Percentiles rank a stretch among this genome's conserved stretches.
Conservation (phyloP, 106 monocot genomes). For the Dioscorea dumetorum region DNA sequence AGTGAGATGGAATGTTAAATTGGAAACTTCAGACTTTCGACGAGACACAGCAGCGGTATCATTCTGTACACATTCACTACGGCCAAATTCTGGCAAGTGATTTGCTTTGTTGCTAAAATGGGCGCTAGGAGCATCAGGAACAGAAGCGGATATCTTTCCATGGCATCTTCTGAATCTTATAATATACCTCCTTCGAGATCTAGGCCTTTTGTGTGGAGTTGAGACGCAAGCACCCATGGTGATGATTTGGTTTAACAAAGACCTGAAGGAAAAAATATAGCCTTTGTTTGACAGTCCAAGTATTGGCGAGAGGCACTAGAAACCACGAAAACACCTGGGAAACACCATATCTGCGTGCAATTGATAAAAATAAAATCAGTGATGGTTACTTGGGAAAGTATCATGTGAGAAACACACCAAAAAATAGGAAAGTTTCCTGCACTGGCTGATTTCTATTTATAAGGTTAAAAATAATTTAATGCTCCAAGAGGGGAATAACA, state of each 20-base stretch:
- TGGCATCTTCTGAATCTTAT: constrained; percentile 27
- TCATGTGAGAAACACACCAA: too few relatives aligned
- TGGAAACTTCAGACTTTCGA: constrained; percentile 39
- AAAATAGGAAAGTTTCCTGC: too few relatives aligned
- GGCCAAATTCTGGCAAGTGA: constrained; percentile 15
- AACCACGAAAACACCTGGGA: too few relatives aligned
- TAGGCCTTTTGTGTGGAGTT: constrained; percentile 16
- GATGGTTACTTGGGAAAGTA: too few relatives aligned
- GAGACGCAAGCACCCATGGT: constrained; percentile 72
- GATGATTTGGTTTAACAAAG: not conserved
- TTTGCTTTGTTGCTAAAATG: constrained; percentile 10
- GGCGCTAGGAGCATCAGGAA: constrained; percentile 31
- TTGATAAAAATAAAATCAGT: too few relatives aligned
- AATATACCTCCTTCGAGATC: constrained; percentile 20
- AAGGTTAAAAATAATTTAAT: too few relatives aligned
- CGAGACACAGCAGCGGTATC: constrained; percentile 32
- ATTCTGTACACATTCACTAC: constrained; percentile 33
- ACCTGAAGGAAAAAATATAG: too few relatives aligned
- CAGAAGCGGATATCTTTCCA: constrained; percentile 50
- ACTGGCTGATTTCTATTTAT: too few relatives aligned
- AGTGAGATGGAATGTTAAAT: constrained; percentile 51
- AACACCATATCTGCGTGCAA: too few relatives aligned
- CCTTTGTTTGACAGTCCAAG: too few relatives aligned
- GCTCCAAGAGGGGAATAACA: too few relatives aligned
- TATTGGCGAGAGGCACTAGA: too few relatives aligned